A percentile compares a stretch with the other conserved stretches of the same genome.
These are phyloP conservation scores for Panicum virgatum DNA, from an alignment of 202 grass and related monocot genomes.

Conservation along the genomic window DNA sequence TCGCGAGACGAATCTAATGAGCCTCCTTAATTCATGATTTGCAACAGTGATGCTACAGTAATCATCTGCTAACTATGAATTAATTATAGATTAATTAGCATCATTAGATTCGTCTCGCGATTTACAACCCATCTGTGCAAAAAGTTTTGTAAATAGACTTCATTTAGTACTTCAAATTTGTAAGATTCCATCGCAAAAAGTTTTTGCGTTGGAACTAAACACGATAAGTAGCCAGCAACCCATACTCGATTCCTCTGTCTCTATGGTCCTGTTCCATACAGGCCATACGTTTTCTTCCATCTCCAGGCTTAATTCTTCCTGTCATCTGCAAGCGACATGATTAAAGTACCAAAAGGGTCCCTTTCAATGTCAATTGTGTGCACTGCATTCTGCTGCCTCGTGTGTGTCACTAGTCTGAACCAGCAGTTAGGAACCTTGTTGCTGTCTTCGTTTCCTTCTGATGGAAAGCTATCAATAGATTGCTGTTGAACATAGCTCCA, in stretches of 20 bases:
- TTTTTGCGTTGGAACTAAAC: too few relatives aligned
- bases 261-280: neutral
- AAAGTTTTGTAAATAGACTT: too few relatives aligned
- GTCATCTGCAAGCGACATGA: neutral
- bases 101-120: too few relatives aligned
- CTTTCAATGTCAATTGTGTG: neutral
- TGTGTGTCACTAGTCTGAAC: slow-evolving; percentile 9
- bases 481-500: neutral
- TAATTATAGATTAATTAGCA: too few relatives aligned
- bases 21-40: too few relatives aligned
- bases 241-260: neutral
- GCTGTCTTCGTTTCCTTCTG: slow-evolving; percentile 36
- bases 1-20: too few relatives aligned
- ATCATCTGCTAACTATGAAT: too few relatives aligned
- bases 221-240: neutral
- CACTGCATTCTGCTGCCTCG: slow-evolving; percentile 7
- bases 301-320: neutral
- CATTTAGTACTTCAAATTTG: too few relatives aligned
- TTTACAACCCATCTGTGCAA: too few relatives aligned
- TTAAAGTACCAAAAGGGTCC: neutral
- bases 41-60: too few relatives aligned
- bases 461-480: neutral
- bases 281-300: neutral
- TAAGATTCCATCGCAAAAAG: too few relatives aligned
- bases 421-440: slow-evolving; percentile 35